phyloP scores from a whole-genome alignment of 2,329 filamentous ascomycete species.

The Talaromyces sp. region DNA sequence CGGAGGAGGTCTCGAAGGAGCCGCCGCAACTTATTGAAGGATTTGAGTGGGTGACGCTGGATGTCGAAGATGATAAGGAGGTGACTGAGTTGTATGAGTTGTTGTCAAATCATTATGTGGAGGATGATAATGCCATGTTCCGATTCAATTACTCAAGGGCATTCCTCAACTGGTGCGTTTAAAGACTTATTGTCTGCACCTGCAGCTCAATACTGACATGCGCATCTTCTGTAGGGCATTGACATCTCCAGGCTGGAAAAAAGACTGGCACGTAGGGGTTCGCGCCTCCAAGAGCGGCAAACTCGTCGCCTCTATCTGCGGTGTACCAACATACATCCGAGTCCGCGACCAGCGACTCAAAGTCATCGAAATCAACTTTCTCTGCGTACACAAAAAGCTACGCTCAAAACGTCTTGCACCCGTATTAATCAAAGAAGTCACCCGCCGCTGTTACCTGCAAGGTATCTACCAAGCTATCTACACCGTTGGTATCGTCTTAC shows the following conservation, averaged over 20 bases:
- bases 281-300: conserved; percentile 78
- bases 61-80: conserved; percentile 72
- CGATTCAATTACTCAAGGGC: conserved; percentile 91
- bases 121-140: conserved; percentile 96
- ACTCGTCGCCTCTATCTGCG: conserved; percentile 93
- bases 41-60: conserved; percentile 93
- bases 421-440: conserved; percentile 96
- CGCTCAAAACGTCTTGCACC: conserved; percentile 88
- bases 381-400: conserved; percentile 97
- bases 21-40: conserved; percentile 72
- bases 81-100: conserved; percentile 89
- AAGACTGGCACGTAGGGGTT: conserved; percentile 93
- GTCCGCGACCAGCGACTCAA: conserved; percentile 73
- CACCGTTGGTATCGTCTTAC: conserved; percentile 86
- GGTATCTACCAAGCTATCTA: conserved; percentile 94
- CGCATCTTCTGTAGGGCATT: conserved; percentile 63
- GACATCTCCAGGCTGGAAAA: conserved; percentile 89
- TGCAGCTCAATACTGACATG: background rate
- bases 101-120: conserved; percentile 90
- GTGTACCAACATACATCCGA: conserved; percentile 78
- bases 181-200: background rate
- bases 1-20: conserved; percentile 74
- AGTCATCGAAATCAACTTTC: conserved; percentile 94
- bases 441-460: conserved; percentile 79
- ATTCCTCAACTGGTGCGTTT: conserved; percentile 76